Base-by-base conservation (phyloP, 2,329 filamentous ascomycete genomes). In the Rhynchosporium graminicola region DNA sequence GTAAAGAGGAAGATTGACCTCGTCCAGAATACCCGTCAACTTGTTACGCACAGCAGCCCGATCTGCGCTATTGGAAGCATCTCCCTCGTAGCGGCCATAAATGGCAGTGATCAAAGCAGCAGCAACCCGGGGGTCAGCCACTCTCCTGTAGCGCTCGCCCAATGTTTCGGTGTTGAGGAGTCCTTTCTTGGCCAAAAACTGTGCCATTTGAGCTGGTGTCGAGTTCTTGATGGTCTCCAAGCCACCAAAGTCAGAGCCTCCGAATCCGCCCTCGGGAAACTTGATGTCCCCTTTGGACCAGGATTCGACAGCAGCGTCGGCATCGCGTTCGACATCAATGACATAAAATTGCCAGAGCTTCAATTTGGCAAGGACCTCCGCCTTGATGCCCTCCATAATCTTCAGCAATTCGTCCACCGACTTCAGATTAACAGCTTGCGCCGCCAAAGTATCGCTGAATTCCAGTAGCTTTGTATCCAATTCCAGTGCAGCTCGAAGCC, bases 271-370 rank as follows among this genome's bases (percentile, higher is more conserved):
- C 4, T 84, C 77, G 0, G 85, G 81, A 52, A 83, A 79, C 12
- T 79, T 80, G 54, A 83, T 78, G 52, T 85, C 78, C 26, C 87
- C 88, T 33, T 79, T 78, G 40, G 81, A 80, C 92, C 94, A 98
- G 0, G 87, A 82, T 48, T 89, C 82, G 2, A 95, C 76, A 40
- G 89, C 85, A 6, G 85, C 84, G 66, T 88, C 82, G 4, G 86
- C 82, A 72, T 94, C 86, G 36, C 84, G 80, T 62, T 94, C 86
- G 3, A 95, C 87, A 71, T 98, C 86, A 62, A 96, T 79, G 15
- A 89, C 87, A 74, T 97, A 99, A 78, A 89, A 99, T 74, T 99
- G 91, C 95, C 95, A 99, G 1, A 99, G 82, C 55, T 87, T 87
- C 64, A 94, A 85, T 46, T 85, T 83, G 31, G 85, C 84, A 72